Evolutionary conservation across 495 filamentous ascomycete species (phyloP), one percentile per base, ranked within the genome.

Genomic region (Astrocystis sublimbata): DNA sequence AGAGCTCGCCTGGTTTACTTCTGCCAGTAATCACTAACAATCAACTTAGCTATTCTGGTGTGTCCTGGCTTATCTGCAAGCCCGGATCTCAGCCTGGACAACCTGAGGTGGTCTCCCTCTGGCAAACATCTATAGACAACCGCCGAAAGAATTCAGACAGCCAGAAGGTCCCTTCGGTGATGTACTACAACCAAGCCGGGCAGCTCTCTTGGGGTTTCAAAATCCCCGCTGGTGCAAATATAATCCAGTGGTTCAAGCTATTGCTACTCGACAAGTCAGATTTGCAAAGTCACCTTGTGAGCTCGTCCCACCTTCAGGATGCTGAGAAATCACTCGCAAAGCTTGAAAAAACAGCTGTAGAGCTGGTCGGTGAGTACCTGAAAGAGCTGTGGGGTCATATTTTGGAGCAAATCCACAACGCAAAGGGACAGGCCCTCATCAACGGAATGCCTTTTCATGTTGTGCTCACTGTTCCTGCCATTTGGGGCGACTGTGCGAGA

Each of bases 191-290:
- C 24, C 2, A 33, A 1, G 65, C 73, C 10, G 78, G 75, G n/a
- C 57, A 75, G 6, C 62, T 66, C 15, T 76, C 61, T 3, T 86
- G 84, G 83, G 84, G 83, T 0, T 85, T 80, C 58, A 71, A 79
- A 23, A 80, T 85, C 31, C 71, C 74, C 12, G 71, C 80, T 1
- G 35, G 43, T 0, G 75, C 70, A 40, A 69, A 76, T 38, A 67
- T 78, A 24, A 65, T 80, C 31, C 75, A 84, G 58, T 86, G 81
- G 78, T 80, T 87, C 69, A 86, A 86, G 65, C 76, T 85, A 61
- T 35, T 50, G 8, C 35, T 52, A 19, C 45, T 51, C 28, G 30
- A 60, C 36, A 5, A 43, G 17, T 12, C 2, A n/a, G 24, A 45
- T 21, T 21, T 46, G 17, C 23, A 28, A 24, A 68, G 65, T 6